Evolutionary conservation across 768 basidiomycete species (phyloP).

Genomic region (Termitomyces sp.): DNA sequence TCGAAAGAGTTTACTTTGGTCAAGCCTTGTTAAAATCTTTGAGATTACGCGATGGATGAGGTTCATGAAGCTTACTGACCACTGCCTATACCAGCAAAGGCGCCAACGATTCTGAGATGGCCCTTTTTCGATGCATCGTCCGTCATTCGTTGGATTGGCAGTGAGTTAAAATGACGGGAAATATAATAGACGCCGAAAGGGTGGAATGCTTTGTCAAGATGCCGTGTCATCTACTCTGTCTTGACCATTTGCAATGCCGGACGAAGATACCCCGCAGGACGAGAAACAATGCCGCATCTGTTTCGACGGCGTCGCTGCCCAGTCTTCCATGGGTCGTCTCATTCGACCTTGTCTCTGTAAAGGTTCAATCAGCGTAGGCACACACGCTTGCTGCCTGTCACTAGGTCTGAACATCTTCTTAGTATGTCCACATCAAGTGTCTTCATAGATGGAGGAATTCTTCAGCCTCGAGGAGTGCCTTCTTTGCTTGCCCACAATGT

Average conservation of each 20-base stretch:
- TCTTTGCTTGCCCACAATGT: constrained; percentile 80
- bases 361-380: constrained; percentile 66
- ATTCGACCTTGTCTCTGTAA: constrained; percentile 81
- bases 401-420: constrained; percentile 12
- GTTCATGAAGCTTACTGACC: constrained; percentile 32
- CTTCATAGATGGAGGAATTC: constrained; percentile 71
- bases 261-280: constrained; percentile 18
- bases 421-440: constrained; percentile 82
- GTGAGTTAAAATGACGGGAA: not conserved
- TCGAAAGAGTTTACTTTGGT: constrained; percentile 38
- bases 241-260: constrained; percentile 14
- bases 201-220: not conserved
- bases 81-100: constrained; percentile 57
- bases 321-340: constrained; percentile 63
- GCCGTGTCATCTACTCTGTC: not conserved
- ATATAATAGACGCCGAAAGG: constrained; percentile 4
- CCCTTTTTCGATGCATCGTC: constrained; percentile 25
- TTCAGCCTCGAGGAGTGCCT: constrained; percentile 59
- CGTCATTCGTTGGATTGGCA: constrained; percentile 21
- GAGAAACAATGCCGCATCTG: constrained; percentile 85
- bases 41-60: not conserved
- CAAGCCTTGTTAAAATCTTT: constrained; percentile 30
- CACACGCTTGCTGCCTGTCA: not conserved
- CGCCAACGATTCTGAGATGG: constrained; percentile 50
- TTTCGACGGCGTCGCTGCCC: constrained; percentile 61